Conservation (phyloP, 1,139 yeast species). For the Starmera stellimalicola region DNA sequence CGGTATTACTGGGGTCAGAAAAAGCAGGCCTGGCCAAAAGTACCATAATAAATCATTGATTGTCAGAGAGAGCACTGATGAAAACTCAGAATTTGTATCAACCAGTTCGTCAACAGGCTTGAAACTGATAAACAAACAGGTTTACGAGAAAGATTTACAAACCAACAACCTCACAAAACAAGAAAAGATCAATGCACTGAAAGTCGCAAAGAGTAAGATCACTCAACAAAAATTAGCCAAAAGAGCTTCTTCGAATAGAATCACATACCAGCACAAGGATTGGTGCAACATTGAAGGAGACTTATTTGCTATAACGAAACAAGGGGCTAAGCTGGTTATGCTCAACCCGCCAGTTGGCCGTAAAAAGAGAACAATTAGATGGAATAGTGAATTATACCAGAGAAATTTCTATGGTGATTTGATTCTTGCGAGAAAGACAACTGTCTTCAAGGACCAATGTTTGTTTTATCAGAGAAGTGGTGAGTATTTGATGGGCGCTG, state of each 20-base stretch:
- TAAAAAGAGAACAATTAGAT: constrained; percentile 15
- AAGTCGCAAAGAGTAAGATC: constrained; percentile 5
- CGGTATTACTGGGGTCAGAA: too few species aligned
- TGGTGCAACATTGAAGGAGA: constrained; percentile 27
- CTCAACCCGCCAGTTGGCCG: constrained; percentile 17
- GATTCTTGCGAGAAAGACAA: constrained; percentile 14
- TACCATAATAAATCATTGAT: too few species aligned
- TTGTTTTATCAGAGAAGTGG: constrained; percentile 24
- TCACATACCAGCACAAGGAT: constrained; percentile 28
- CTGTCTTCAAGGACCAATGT: constrained; percentile 25
- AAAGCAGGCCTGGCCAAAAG: too few species aligned
- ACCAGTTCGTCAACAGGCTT: constrained; percentile 28
- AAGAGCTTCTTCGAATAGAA: constrained; percentile 21
- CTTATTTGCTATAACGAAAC: constrained; percentile 27
- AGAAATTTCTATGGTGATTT: constrained; percentile 26
- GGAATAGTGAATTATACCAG: constrained; percentile 26
- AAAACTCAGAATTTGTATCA: constrained; percentile 21
- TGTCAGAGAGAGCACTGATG: too few species aligned
- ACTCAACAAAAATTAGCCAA: constrained; percentile 9
- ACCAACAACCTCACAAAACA: constrained; percentile 16
- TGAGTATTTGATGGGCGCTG: background rate
- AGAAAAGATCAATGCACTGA: constrained; percentile 14
- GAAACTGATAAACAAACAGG: constrained; percentile 27
- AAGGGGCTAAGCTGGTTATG: constrained; percentile 28
- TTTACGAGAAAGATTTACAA: constrained; percentile 27